Percentiles rank a stretch among this genome's conserved stretches.
phyloP scores from a whole-genome alignment of 192 early-diverging fungal genomes.

The Rhizophagus clarus region DNA sequence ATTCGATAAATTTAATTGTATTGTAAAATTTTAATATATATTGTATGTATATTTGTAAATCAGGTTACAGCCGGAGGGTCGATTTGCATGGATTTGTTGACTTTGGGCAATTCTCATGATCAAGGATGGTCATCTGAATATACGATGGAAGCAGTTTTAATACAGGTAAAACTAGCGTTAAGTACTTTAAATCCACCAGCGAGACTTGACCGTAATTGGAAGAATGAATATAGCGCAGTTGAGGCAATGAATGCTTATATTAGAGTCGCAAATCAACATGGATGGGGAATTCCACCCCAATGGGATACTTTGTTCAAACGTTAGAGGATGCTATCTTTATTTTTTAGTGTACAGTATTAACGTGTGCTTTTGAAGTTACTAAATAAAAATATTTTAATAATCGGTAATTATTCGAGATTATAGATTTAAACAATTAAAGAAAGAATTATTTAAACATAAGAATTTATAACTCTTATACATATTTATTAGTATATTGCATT shows the following conservation, averaged over 20 bases:
- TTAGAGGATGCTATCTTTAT: not conserved
- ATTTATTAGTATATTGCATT: no score
- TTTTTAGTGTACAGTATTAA: not conserved
- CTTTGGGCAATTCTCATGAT: slow-evolving; percentile 30
- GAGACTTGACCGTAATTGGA: slow-evolving; percentile 41
- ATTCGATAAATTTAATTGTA: not conserved
- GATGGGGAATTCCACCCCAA: slow-evolving; percentile 40
- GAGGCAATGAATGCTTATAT: slow-evolving; percentile 47
- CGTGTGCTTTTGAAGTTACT: not conserved
- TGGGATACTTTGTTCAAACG: slow-evolving; percentile 22
- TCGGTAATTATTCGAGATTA: no score
- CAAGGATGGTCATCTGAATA: slow-evolving; percentile 38
- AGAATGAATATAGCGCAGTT: slow-evolving; percentile 32
- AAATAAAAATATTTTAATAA: not conserved
- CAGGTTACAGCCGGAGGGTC: slow-evolving; percentile 46
- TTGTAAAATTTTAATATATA: not conserved
- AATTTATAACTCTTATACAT: no score
- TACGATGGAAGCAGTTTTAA: slow-evolving; percentile 39
- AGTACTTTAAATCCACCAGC: slow-evolving; percentile 42
- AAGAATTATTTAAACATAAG: no score
- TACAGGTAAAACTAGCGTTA: slow-evolving; percentile 40
- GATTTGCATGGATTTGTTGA: slow-evolving; percentile 45
- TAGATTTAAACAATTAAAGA: no score
- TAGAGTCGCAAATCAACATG: slow-evolving; percentile 43
- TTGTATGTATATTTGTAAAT: not conserved